Base-by-base conservation (phyloP, 331 rosid genomes). In the Malus hybrid region DNA sequence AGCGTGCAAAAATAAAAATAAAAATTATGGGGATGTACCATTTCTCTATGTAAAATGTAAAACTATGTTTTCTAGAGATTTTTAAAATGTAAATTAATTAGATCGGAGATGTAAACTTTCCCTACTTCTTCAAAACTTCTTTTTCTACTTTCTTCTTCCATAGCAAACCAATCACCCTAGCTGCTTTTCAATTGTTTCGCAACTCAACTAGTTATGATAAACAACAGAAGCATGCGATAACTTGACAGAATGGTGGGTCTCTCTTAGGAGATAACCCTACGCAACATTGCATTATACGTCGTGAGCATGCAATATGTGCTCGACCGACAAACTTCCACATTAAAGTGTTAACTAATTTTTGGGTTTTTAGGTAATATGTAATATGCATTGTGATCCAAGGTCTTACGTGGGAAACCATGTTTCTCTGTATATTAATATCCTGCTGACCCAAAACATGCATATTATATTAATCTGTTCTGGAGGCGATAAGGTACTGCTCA, bases 321-420 rank as follows among this genome's bases (percentile, higher is more conserved):
- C n/a, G 32, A 60, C 28, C 32, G 1, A 24, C 29, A 22, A 10
- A 22, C 65, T 7, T 22, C 33, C 19, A 28, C 15, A 6, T 28
- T 6, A 13, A 39, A 9, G 12, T 24, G 10, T 61, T 26, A 6
- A 28, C 29, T 62, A 50, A 6, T 50, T 50, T 50, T 12, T 26
- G 5, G 46, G 46, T 39, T 29, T 62, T 30, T 30, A 16, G 13
- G 7, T 34, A 63, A 20, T 16, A 2, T 15, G 42, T 32, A 8
- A 19, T 42, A 33, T 28, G 73, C 61, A 20, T 42, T 28, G 3
- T 53, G 64, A 52, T 70, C 63, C 74, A 11, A 42, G 14, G 32
- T 67, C 72, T 52, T 52, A 19, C 74, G 74, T 70, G 63, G 39
- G 74, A 70, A 70, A 53, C 20, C 74, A 30, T 30, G 16, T 20